Evolutionary conservation across 208 protist genomes (phyloP).

Genomic region (Leishmania lainsoni): DNA sequence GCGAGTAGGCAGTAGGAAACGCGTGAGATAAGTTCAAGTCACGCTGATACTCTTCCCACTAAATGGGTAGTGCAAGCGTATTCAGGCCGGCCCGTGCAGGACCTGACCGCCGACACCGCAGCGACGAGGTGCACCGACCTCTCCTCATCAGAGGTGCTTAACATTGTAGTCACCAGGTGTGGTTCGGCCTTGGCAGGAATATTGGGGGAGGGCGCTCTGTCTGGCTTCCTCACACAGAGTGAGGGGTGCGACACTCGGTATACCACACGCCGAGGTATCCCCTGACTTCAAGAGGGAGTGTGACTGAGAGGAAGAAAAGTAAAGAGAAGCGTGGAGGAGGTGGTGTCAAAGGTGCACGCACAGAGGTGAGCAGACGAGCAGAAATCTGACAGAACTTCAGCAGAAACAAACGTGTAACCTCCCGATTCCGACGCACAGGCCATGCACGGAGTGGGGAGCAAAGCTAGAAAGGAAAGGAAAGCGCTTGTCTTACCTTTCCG

Average conservation of each 20-base stretch:
- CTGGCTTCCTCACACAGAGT: background rate
- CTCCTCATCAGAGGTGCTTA: too few species aligned
- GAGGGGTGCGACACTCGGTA: background rate
- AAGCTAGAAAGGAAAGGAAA: background rate
- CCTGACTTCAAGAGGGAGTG: too few species aligned
- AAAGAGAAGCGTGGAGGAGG: constrained; percentile 1
- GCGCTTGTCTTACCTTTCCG: background rate
- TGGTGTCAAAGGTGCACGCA: background rate
- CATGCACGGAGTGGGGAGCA: background rate
- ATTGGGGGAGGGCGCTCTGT: background rate
- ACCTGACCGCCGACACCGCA: background rate
- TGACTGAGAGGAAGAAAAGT: constrained; percentile 3
- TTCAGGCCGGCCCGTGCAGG: background rate
- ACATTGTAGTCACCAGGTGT: too few species aligned
- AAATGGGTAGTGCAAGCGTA: background rate
- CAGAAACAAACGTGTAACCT: background rate
- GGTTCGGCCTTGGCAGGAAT: background rate
- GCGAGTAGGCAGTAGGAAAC: too few species aligned
- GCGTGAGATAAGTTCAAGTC: background rate
- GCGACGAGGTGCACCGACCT: background rate
- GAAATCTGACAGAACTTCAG: background rate
- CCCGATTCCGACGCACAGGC: background rate
- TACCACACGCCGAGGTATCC: background rate
- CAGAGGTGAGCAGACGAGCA: background rate
- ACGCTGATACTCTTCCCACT: background rate